phyloP scores from a whole-genome alignment of 805 yeast species.

The Saccharomyces mikatae region DNA sequence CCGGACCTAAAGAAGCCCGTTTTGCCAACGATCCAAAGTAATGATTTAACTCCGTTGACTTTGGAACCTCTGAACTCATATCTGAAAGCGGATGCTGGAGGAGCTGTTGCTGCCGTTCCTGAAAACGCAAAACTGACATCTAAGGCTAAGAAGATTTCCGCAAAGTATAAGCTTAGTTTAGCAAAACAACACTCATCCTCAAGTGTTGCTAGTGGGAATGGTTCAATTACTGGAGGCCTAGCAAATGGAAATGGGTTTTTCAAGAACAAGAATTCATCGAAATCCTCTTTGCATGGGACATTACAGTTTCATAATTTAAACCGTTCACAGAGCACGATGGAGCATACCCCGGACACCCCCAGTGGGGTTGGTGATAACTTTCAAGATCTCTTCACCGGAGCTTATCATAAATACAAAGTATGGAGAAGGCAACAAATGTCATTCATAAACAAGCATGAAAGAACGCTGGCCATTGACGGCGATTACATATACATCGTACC shows the following conservation, averaged over 20 bases:
- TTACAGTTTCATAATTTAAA: constrained; percentile 12
- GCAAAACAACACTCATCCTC: constrained; percentile 13
- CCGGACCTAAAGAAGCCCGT: constrained; percentile 23
- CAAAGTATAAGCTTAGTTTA: constrained; percentile 18
- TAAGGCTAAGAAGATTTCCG: constrained; percentile 12
- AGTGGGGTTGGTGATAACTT: constrained; percentile 14
- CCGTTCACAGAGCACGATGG: constrained; percentile 10
- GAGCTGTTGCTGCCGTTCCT: neutral
- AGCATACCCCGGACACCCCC: constrained; percentile 9
- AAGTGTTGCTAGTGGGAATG: constrained; percentile 9
- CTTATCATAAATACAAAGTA: constrained; percentile 78
- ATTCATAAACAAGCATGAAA: constrained; percentile 64
- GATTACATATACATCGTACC: constrained; percentile 75
- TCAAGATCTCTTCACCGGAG: constrained; percentile 36
- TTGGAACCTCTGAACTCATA: constrained; percentile 19
- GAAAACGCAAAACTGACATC: constrained; percentile 3
- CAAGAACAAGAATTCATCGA: constrained; percentile 31
- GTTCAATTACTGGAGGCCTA: constrained; percentile 4
- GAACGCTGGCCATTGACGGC: constrained; percentile 86
- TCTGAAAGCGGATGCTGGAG: constrained; percentile 12
- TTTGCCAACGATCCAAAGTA: constrained; percentile 30
- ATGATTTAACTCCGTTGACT: constrained; percentile 29
- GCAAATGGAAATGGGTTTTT: constrained; percentile 20
- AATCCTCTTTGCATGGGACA: constrained; percentile 24
- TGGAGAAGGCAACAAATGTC: constrained; percentile 86